A percentile compares a stretch with the other conserved stretches of the same genome.
phyloP scores from a whole-genome alignment of 768 basidiomycete species.

The Hericium alpestre region DNA sequence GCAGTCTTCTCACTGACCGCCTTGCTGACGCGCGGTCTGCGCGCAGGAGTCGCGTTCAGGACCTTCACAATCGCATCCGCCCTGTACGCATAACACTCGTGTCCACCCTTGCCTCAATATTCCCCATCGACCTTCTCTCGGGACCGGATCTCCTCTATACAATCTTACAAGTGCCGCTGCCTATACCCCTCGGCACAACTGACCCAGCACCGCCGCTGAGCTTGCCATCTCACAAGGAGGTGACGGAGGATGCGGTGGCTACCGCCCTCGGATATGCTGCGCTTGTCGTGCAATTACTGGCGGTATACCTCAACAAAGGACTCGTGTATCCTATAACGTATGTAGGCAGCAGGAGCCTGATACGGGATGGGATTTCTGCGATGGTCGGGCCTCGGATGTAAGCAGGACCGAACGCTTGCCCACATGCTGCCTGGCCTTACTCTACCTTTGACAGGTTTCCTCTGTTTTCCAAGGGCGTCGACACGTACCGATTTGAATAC shows the following conservation, averaged over 20 bases:
- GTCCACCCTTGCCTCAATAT: constrained; percentile 64
- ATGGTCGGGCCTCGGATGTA: constrained; percentile 95
- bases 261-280: constrained; percentile 88
- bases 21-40: background rate
- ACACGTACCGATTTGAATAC: constrained; percentile 95
- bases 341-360: constrained; percentile 82
- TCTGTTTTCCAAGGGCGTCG: constrained; percentile 87
- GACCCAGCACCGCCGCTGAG: constrained; percentile 80
- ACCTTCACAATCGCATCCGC: constrained; percentile 38
- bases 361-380: constrained; percentile 85
- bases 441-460: constrained; percentile 63
- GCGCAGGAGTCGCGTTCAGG: constrained; percentile 35
- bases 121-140: constrained; percentile 81
- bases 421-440: background rate
- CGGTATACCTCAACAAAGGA: constrained; percentile 63
- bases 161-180: constrained; percentile 80
- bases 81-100: constrained; percentile 55
- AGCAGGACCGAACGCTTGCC: constrained; percentile 20
- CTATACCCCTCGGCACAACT: constrained; percentile 63
- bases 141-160: constrained; percentile 82
- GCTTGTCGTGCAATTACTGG: constrained; percentile 73
- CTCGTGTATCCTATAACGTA: constrained; percentile 86
- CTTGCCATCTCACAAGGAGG: constrained; percentile 50
- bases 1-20: constrained; percentile 2
- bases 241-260: constrained; percentile 80